These are phyloP conservation scores for Evernia prunastri DNA, from an alignment of 495 filamentous ascomycete species.

Conservation along the genomic window DNA sequence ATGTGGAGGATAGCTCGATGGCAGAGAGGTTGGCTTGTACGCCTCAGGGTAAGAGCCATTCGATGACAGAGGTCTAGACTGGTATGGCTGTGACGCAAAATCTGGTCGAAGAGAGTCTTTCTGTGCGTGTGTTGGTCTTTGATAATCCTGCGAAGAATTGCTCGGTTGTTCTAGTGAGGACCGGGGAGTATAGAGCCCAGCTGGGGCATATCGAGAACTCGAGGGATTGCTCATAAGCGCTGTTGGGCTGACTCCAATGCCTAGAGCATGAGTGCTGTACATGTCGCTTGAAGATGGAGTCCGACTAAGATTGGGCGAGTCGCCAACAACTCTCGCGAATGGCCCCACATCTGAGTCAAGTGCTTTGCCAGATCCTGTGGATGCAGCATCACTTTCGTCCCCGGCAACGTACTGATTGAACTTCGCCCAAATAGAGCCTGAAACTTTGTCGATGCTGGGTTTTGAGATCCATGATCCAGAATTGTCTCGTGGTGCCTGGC, in stretches of 20 bases:
- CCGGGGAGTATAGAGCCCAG: slow-evolving; percentile 41
- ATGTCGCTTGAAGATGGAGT: slow-evolving; percentile 70
- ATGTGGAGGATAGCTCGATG: slow-evolving; percentile 36
- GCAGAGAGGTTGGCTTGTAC: slow-evolving; percentile 19
- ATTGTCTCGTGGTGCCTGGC: slow-evolving; percentile 70
- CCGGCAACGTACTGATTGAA: slow-evolving; percentile 95
- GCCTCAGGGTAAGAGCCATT: slow-evolving; percentile 30
- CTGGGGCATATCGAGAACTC: slow-evolving; percentile 60
- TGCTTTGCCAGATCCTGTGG: slow-evolving; percentile 51
- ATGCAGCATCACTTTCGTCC: slow-evolving; percentile 65
- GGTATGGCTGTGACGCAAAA: slow-evolving; percentile 15
- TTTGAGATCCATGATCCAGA: slow-evolving; percentile 77
- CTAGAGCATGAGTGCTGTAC: slow-evolving; percentile 53
- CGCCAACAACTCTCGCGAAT: slow-evolving; percentile 70
- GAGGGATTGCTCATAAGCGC: slow-evolving; percentile 34
- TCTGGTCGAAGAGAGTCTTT: slow-evolving; percentile 20
- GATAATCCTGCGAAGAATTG: slow-evolving; percentile 44
- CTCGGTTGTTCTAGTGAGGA: slow-evolving; percentile 46
- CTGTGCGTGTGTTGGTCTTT: slow-evolving; percentile 30
- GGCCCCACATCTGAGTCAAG: slow-evolving; percentile 60
- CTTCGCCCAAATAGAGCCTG: slow-evolving; percentile 74
- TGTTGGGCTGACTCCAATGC: slow-evolving; percentile 30
- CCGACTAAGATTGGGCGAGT: slow-evolving; percentile 76
- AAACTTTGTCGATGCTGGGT: slow-evolving; percentile 91
- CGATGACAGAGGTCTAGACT: slow-evolving; percentile 22